These are phyloP conservation scores for Eremochloa ophiuroides DNA, from an alignment of 176 grass and related monocot genomes.

Conservation along the genomic window DNA sequence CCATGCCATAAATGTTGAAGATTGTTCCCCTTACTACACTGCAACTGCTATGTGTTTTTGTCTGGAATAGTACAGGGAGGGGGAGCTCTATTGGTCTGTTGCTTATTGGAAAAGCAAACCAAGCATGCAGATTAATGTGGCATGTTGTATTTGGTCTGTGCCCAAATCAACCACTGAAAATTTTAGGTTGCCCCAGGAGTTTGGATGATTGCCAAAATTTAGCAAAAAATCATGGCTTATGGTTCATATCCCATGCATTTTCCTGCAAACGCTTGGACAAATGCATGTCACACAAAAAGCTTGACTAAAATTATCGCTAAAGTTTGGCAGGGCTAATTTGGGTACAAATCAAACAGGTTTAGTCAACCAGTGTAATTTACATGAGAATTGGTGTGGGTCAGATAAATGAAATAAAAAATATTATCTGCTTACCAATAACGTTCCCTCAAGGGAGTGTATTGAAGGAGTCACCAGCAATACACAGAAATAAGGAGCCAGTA, in stretches of 20 bases:
- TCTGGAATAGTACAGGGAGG: not conserved
- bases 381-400: not conserved
- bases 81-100: not conserved
- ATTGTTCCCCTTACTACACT: not conserved
- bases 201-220: not conserved
- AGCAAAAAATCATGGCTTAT: not conserved
- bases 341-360: not conserved
- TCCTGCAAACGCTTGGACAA: not conserved
- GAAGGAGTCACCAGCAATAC: conserved; percentile 80
- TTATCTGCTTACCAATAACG: conserved; percentile 73
- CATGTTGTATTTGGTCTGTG: not conserved
- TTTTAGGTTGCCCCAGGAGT: not conserved
- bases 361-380: conserved; percentile 4
- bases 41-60: not conserved
- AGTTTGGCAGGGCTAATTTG: not conserved
- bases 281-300: not conserved
- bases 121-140: conserved; percentile 7
- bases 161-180: not conserved
- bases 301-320: not conserved
- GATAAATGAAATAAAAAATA: conserved; percentile 22
- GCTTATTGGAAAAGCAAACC: not conserved
- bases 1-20: not conserved
- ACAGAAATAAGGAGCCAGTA: conserved; percentile 82
- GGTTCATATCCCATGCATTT: not conserved
- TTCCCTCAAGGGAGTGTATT: conserved; percentile 88